Percentiles rank a stretch among this genome's conserved stretches.
Evolutionary conservation across 495 filamentous ascomycete species (phyloP).

Genomic region (Lasiosphaeria hispida): DNA sequence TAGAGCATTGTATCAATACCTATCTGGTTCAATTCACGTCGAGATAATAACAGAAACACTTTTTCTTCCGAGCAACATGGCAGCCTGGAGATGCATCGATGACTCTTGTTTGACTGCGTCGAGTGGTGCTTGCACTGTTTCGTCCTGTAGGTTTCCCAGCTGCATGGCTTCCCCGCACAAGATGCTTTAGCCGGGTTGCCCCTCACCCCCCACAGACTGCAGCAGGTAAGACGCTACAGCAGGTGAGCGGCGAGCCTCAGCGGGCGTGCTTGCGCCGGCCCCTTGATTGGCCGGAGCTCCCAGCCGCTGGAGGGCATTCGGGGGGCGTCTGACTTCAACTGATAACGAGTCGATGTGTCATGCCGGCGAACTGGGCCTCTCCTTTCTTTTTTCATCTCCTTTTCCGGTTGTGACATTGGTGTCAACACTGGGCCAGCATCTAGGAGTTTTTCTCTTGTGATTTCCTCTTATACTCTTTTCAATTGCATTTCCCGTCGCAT

Average conservation of each 20-base stretch:
- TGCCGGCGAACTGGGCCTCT: conserved; percentile 18
- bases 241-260: conserved; percentile 7
- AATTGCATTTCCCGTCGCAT: background rate
- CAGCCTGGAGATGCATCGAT: too few relatives aligned
- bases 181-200: background rate
- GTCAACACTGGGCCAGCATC: background rate
- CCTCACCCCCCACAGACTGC: background rate
- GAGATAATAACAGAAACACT: background rate
- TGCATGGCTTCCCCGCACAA: too few relatives aligned
- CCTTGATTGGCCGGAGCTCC: conserved; percentile 29
- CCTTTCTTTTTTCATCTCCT: background rate
- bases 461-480: background rate
- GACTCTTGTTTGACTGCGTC: background rate
- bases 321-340: background rate
- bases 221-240: background rate
- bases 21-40: background rate
- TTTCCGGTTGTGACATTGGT: background rate
- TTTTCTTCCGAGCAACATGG: background rate
- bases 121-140: background rate
- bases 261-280: conserved; percentile 29
- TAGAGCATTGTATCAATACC: conserved; percentile 3
- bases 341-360: conserved; percentile 25
- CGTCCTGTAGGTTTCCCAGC: background rate
- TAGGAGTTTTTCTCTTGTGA: background rate
- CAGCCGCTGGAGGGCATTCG: background rate